Evolutionary conservation across 2,329 filamentous ascomycete species (phyloP).

Genomic region (Cladosporium austrohemisphaericum): DNA sequence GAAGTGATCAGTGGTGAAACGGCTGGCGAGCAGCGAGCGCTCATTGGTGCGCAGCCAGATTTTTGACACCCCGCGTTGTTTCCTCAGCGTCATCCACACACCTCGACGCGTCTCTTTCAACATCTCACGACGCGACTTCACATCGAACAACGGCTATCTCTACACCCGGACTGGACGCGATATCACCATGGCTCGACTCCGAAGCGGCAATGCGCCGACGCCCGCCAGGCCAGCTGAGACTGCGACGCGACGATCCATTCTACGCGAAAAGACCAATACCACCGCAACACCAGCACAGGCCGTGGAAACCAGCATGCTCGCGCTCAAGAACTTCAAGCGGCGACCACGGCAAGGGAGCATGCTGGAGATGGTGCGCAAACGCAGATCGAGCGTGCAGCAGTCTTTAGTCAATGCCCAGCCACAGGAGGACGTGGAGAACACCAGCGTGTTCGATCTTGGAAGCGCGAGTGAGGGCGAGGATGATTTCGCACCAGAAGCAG

Average conservation of each 20-base stretch:
- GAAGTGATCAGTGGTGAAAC: too few relatives aligned
- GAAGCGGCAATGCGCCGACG: slow-evolving; percentile 9
- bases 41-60: too few relatives aligned
- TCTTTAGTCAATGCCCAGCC: slow-evolving; percentile 19
- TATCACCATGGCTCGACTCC: slow-evolving; percentile 8
- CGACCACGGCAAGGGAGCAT: slow-evolving; percentile 48
- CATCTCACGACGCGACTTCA: background rate
- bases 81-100: slow-evolving; percentile 10
- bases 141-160: background rate
- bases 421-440: slow-evolving; percentile 36
- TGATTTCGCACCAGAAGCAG: slow-evolving; percentile 60
- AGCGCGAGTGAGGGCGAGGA: slow-evolving; percentile 23
- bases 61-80: slow-evolving; percentile 2
- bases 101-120: background rate
- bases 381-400: slow-evolving; percentile 22
- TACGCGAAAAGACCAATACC: slow-evolving; percentile 14
- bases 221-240: background rate
- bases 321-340: slow-evolving; percentile 50
- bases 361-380: slow-evolving; percentile 46
- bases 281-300: slow-evolving; percentile 23
- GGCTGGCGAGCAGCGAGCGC: too few relatives aligned
- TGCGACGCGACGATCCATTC: background rate
- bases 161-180: background rate
- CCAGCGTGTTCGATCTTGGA: slow-evolving; percentile 28
- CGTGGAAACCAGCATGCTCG: slow-evolving; percentile 44